A percentile compares a stretch with the other conserved stretches of the same genome.
Evolutionary conservation across 2,329 filamentous ascomycete species (phyloP).

Genomic region (Venturia oleaginea): DNA sequence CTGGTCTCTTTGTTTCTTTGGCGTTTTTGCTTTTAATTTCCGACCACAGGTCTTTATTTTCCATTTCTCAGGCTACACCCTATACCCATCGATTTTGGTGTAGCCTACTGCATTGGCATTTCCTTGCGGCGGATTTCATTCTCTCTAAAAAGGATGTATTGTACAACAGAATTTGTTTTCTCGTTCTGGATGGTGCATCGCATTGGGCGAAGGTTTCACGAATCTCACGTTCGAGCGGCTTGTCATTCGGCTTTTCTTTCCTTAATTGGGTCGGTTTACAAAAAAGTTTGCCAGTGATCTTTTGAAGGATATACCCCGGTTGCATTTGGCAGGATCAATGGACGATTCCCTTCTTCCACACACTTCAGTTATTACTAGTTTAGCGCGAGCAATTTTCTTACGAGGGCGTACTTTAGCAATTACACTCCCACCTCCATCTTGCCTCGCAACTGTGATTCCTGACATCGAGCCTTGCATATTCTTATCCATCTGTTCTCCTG

Average conservation of each 20-base stretch:
- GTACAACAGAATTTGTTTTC: slow-evolving; percentile 6
- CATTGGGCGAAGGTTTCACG: slow-evolving; percentile 7
- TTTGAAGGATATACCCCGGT: slow-evolving; percentile 10
- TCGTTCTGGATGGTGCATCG: background rate
- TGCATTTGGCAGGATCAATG: slow-evolving; percentile 7
- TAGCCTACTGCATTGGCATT: slow-evolving; percentile 4
- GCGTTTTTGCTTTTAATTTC: background rate
- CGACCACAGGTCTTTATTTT: background rate
- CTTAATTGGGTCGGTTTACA: slow-evolving; percentile 7
- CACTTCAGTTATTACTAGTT: background rate
- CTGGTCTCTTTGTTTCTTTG: background rate
- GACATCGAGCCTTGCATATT: background rate
- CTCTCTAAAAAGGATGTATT: background rate
- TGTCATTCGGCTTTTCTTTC: slow-evolving; percentile 6
- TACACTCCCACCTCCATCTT: background rate
- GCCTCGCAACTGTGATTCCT: background rate
- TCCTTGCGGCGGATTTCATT: background rate
- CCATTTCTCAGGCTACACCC: slow-evolving; percentile 5
- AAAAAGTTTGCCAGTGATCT: slow-evolving; percentile 4
- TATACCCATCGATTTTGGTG: slow-evolving; percentile 8
- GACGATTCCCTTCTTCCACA: background rate
- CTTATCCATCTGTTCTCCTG: background rate
- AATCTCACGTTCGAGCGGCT: slow-evolving; percentile 9
- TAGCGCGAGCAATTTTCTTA: slow-evolving; percentile 3
- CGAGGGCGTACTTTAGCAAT: background rate